Evolutionary conservation across 768 basidiomycete genomes (phyloP).

Genomic region (Tricholoma flavovirens): DNA sequence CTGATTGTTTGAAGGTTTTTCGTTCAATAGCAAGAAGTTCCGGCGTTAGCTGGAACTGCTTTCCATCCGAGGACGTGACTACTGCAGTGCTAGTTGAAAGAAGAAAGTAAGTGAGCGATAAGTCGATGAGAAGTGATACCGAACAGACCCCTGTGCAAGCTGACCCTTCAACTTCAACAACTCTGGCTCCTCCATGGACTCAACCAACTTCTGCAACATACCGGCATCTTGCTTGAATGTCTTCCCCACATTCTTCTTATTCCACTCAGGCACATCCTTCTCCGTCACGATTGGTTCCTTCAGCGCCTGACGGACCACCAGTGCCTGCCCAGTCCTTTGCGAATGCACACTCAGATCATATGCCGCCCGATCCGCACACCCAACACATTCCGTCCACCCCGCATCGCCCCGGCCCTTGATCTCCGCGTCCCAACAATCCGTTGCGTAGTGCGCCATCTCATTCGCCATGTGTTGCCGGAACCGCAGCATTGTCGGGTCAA

Average conservation of each 20-base stretch:
- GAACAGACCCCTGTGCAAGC: conserved; percentile 65
- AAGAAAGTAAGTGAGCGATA: background rate
- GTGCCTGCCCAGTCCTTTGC: conserved; percentile 72
- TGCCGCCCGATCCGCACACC: conserved; percentile 96
- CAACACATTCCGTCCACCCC: conserved; percentile 98
- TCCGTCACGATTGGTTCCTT: conserved; percentile 83
- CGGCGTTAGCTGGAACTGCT: conserved; percentile 63
- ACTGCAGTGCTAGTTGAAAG: conserved; percentile 28
- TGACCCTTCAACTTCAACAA: conserved; percentile 64
- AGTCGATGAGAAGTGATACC: background rate
- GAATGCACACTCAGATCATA: conserved; percentile 93
- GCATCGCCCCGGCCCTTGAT: conserved; percentile 70
- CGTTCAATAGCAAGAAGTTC: conserved; percentile 73
- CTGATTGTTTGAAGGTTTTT: conserved; percentile 82
- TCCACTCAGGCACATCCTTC: conserved; percentile 70
- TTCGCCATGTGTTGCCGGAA: conserved; percentile 99
- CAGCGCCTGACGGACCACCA: conserved; percentile 82
- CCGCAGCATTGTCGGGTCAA: conserved; percentile 74
- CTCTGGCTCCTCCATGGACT: conserved; percentile 58
- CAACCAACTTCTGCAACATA: conserved; percentile 55
- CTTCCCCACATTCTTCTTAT: conserved; percentile 87
- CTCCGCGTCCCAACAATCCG: conserved; percentile 99
- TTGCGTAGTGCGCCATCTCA: conserved; percentile 99
- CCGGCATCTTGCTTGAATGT: conserved; percentile 83
- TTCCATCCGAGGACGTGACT: conserved; percentile 55